Conservation (phyloP, 176 grass and related monocot species). For the Alloteropsis semialata region DNA sequence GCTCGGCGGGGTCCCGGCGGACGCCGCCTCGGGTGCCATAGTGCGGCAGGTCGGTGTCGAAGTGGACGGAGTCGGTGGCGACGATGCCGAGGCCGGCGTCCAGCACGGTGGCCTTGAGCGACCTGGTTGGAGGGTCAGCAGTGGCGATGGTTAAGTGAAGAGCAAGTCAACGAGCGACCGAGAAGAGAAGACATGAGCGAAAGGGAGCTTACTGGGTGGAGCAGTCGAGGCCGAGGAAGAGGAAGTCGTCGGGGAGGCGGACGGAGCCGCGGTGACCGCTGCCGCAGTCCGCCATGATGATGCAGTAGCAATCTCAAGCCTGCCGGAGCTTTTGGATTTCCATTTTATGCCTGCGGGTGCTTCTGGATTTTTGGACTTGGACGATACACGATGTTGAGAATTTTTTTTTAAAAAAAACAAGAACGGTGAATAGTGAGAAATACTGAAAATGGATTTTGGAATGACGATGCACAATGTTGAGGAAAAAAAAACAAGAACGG, state of each 20-base stretch:
- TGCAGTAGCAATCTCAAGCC: background rate
- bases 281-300: background rate
- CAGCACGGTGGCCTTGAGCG: constrained; percentile 74
- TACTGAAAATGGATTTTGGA: no score
- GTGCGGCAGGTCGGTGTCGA: constrained; percentile 74
- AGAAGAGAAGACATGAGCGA: background rate
- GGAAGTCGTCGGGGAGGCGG: constrained; percentile 42
- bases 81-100: constrained; percentile 46
- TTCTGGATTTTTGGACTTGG: no score
- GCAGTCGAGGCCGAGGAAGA: constrained; percentile 89
- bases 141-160: no score
- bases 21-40: constrained; percentile 74
- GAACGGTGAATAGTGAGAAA: no score
- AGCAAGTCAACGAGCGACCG: background rate
- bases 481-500: no score
- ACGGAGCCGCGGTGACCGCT: background rate
- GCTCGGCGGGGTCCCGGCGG: constrained; percentile 49
- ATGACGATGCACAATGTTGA: no score
- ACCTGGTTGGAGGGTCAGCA: constrained; percentile 31
- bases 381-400: no score
- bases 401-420: no score
- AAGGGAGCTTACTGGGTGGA: constrained; percentile 64
- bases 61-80: constrained; percentile 62
- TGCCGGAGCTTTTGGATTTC: background rate
- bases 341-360: no score